Evolutionary conservation across 495 filamentous ascomycete species (phyloP).

Genomic region (Penicillium robsamsonii): DNA sequence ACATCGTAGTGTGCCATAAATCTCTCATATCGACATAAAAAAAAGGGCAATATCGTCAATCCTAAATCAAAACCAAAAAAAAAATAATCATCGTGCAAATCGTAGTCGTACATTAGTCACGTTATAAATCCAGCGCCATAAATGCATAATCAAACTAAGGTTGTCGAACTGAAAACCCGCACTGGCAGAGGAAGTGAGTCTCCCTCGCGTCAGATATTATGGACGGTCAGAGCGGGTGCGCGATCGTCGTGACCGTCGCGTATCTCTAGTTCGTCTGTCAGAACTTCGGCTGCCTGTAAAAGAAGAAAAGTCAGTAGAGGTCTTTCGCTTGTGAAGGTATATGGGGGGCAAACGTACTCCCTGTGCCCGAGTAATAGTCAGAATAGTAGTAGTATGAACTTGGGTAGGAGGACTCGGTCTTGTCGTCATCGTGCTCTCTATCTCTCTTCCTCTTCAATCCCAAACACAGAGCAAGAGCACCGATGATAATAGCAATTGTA

Average conservation of each 20-base stretch:
- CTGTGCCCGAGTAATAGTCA: slow-evolving; percentile 44
- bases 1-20: slow-evolving; percentile 25
- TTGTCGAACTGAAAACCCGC: neutral
- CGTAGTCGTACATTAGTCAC: slow-evolving; percentile 39
- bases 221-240: slow-evolving; percentile 36
- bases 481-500: slow-evolving; percentile 57
- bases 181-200: slow-evolving; percentile 1
- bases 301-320: slow-evolving; percentile 15
- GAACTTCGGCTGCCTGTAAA: slow-evolving; percentile 49
- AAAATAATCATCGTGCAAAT: slow-evolving; percentile 20
- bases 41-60: slow-evolving; percentile 17
- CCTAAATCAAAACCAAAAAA: slow-evolving; percentile 5
- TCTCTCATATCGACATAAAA: slow-evolving; percentile 21
- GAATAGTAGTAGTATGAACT: slow-evolving; percentile 49
- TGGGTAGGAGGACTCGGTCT: slow-evolving; percentile 45
- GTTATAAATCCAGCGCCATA: slow-evolving; percentile 26
- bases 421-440: slow-evolving; percentile 46
- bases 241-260: slow-evolving; percentile 44
- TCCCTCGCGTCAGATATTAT: slow-evolving; percentile 12
- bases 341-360: slow-evolving; percentile 37
- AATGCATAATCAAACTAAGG: slow-evolving; percentile 27
- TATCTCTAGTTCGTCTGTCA: slow-evolving; percentile 48
- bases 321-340: neutral
- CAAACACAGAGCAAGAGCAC: slow-evolving; percentile 66
- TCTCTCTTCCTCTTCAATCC: slow-evolving; percentile 68